Evolutionary conservation across 768 basidiomycete genomes (phyloP).

Genomic region (Porphyrellus cyaneotinctus): DNA sequence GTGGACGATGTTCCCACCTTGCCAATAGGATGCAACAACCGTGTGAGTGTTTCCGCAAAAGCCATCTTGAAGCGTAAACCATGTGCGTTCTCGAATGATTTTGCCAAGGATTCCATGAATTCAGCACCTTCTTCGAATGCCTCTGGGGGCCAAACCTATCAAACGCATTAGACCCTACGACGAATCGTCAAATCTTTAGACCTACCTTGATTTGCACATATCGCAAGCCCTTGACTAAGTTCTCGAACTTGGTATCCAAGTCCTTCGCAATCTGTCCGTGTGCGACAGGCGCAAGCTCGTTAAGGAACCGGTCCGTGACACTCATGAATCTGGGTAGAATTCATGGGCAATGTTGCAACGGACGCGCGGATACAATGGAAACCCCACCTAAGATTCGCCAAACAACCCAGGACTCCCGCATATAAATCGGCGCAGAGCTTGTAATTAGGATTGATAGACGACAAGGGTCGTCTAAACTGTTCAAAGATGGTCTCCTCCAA

Average conservation of each 20-base stretch:
- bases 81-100: conserved; percentile 79
- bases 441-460: conserved; percentile 69
- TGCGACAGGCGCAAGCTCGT: conserved; percentile 70
- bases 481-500: conserved; percentile 90
- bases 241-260: conserved; percentile 76
- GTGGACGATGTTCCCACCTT: conserved; percentile 47
- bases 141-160: conserved; percentile 88
- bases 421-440: conserved; percentile 78
- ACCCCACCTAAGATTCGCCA: conserved; percentile 74
- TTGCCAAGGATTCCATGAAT: conserved; percentile 80
- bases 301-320: conserved; percentile 88
- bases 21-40: conserved; percentile 80
- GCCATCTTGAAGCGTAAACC: conserved; percentile 77
- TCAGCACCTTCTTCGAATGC: conserved; percentile 92
- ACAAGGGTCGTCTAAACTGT: conserved; percentile 66
- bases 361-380: neutral
- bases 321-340: conserved; percentile 64
- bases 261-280: conserved; percentile 79
- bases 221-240: conserved; percentile 74
- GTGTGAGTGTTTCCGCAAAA: conserved; percentile 78
- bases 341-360: neutral
- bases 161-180: neutral
- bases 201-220: conserved; percentile 78
- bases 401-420: conserved; percentile 77
- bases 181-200: neutral